These are phyloP conservation scores for Pythium aristosporum DNA, from an alignment of 352 stramenopile genomes.

Conservation along the genomic window DNA sequence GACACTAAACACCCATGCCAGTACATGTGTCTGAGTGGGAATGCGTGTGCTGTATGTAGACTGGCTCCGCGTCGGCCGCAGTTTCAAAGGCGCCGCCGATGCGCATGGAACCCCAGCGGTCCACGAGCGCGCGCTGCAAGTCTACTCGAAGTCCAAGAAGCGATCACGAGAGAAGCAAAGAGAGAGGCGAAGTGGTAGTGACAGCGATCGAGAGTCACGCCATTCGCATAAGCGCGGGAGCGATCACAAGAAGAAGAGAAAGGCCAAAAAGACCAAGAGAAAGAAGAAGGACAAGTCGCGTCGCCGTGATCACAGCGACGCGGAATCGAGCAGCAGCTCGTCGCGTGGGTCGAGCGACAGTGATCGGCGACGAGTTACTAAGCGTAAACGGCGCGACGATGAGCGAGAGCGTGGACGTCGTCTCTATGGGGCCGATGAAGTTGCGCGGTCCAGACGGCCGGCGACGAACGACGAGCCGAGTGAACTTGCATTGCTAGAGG, in stretches of 20 bases:
- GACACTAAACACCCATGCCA: neutral
- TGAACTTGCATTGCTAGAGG: conserved; percentile 13
- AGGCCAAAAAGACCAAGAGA: conserved; percentile 24
- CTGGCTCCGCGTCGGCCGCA: conserved; percentile 44
- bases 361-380: neutral
- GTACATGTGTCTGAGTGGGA: too few relatives aligned
- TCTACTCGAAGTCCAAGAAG: conserved; percentile 34
- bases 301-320: conserved; percentile 14
- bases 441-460: neutral
- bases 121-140: conserved; percentile 22
- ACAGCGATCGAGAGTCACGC: conserved; percentile 7
- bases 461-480: neutral
- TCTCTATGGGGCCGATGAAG: neutral
- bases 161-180: conserved; percentile 11
- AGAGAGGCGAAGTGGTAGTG: conserved; percentile 26
- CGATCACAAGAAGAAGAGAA: conserved; percentile 34
- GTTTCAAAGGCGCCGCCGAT: conserved; percentile 20
- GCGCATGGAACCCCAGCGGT: neutral
- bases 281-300: conserved; percentile 8
- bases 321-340: conserved; percentile 13
- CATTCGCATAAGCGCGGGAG: conserved; percentile 23
- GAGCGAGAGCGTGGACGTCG: neutral
- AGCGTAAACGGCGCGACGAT: neutral
- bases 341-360: neutral
- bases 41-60: conserved; percentile 25